Base-by-base conservation (phyloP, 2,329 filamentous ascomycete species). In the Beauveria sp. region DNA sequence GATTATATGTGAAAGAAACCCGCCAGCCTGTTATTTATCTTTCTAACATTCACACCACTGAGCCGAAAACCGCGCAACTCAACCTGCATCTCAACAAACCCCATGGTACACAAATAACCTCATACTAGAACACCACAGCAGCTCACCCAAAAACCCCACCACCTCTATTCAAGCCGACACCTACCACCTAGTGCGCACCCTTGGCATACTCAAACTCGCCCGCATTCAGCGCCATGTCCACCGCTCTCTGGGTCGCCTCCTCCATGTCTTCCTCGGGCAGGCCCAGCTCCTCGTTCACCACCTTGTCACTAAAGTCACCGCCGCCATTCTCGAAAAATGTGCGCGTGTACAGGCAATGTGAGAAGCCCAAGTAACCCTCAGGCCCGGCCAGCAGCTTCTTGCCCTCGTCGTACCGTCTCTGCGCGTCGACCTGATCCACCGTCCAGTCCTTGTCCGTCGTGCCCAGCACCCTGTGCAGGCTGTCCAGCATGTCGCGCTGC, bases 401-500 rank as follows among this genome's bases (percentile, higher is more conserved):
- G 0, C 77, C 83, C 2, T 78, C 74, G 46, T 72, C 69, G 61
- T 77, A 82, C 40, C 84, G 76, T 69, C 82, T 71, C 46, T 74
- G 65, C 1, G 75, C 72, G 0, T 70, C 66, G 71, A 86, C 79
- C 8, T 78, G 71, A 1, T 68, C 75, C 61, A 90, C 78, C 2
- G 69, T 77, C 87, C 87, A 90, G 67, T 89, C 86, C 0, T 71
- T 72, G 45, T 86, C 82, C 1, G 73, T 80, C 0, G 81, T 84
- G 0, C 80, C 80, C 0, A 82, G 81, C 4, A 86, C 85, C 0
- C 81, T 80, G 67, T 86, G 78, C 14, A 87, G 72, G n/a, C 79
- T 80, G 45, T 81, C 80, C 60, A 90, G 78, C 76, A 90, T 89
- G 10, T 90, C 86, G 12, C 78, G 77, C 70, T 90, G 88, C 63